These are phyloP conservation scores for Elsinoe perseae DNA, from an alignment of 2,329 filamentous ascomycete genomes.

Conservation along the genomic window DNA sequence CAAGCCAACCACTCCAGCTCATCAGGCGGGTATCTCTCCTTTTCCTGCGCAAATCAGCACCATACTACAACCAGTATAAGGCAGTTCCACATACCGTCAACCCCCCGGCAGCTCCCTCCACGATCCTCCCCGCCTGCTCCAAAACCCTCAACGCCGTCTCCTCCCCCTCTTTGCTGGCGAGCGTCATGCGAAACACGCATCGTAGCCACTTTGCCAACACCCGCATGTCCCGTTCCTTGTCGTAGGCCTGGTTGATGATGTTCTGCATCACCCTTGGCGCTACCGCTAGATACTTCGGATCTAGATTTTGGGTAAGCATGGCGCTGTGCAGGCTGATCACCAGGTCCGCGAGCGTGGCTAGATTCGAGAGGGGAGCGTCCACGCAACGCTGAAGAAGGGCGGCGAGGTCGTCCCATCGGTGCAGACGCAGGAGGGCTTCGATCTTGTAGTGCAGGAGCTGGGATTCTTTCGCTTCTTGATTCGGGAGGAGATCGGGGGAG, in stretches of 20 bases:
- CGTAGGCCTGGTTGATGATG: conserved; percentile 62
- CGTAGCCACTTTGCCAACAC: conserved; percentile 70
- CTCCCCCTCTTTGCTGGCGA: conserved; percentile 37
- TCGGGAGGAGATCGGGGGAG: conserved; percentile 28
- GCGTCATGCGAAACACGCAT: conserved; percentile 24
- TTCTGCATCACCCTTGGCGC: conserved; percentile 46
- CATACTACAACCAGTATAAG: too few relatives aligned
- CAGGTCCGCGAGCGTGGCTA: conserved; percentile 42
- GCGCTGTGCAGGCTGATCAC: conserved; percentile 38
- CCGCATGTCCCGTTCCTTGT: conserved; percentile 42
- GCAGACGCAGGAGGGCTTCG: conserved; percentile 61
- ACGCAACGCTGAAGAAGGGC: conserved; percentile 47
- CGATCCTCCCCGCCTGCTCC: conserved; percentile 53
- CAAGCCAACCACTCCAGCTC: conserved; percentile 73
- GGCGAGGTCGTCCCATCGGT: conserved; percentile 59
- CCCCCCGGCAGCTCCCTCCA: conserved; percentile 28
- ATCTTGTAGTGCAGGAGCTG: conserved; percentile 69
- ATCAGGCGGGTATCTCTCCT: conserved; percentile 49
- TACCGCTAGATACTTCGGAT: conserved; percentile 14
- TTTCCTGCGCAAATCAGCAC: conserved; percentile 3
- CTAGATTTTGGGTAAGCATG: conserved; percentile 25
- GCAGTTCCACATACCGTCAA: conserved; percentile 2
- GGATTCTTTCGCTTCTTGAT: conserved; percentile 49
- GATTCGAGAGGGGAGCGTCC: conserved; percentile 25
- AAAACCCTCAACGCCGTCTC: conserved; percentile 45